These are phyloP conservation scores for Talaromyces proteolyticus DNA, from an alignment of 495 filamentous ascomycete genomes.

Conservation along the genomic window DNA sequence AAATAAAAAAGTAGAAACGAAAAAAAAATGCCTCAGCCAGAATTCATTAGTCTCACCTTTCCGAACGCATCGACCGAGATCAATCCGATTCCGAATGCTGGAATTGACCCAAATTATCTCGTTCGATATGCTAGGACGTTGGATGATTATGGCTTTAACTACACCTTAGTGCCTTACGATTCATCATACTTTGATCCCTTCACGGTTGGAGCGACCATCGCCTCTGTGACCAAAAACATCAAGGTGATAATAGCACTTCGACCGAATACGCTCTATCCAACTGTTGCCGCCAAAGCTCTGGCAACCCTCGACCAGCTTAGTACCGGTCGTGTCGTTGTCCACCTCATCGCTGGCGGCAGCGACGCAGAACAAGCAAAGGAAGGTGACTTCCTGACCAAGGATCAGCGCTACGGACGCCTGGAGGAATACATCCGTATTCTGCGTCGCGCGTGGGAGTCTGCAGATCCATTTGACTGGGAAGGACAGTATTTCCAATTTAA, in stretches of 20 bases:
- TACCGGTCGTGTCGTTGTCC: constrained; percentile 44
- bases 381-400: constrained; percentile 48
- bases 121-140: constrained; percentile 41
- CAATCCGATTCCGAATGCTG: constrained; percentile 36
- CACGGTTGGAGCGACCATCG: constrained; percentile 46
- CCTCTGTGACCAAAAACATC: constrained; percentile 42
- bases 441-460: constrained; percentile 43
- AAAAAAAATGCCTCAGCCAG: constrained; percentile 42
- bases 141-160: constrained; percentile 49
- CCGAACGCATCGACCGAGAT: constrained; percentile 46
- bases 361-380: constrained; percentile 47
- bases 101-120: constrained; percentile 41
- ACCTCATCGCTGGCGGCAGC: constrained; percentile 50
- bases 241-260: constrained; percentile 53
- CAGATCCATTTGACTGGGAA: constrained; percentile 49
- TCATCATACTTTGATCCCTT: constrained; percentile 45
- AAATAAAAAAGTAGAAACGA: not conserved
- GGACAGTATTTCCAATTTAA: constrained; percentile 46
- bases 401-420: constrained; percentile 42
- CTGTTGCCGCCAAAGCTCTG: constrained; percentile 49
- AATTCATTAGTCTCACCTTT: constrained; percentile 49
- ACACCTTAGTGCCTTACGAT: constrained; percentile 48
- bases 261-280: constrained; percentile 49
- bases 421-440: constrained; percentile 50
- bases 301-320: constrained; percentile 49